These are phyloP conservation scores for Rhynchospora breviuscula DNA, from an alignment of 176 grass and related monocot species.

Conservation along the genomic window DNA sequence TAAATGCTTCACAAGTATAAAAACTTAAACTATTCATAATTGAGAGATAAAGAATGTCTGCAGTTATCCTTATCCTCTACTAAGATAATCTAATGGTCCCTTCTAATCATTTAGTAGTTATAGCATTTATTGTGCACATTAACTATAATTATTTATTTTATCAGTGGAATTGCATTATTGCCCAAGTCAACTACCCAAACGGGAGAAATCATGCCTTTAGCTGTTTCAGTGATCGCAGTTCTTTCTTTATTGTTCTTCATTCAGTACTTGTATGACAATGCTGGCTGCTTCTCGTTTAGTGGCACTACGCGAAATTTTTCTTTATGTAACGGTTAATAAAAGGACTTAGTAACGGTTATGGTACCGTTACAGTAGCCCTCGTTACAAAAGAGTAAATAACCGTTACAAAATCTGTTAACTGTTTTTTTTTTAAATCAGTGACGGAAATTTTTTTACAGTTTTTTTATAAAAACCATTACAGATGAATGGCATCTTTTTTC, in stretches of 20 bases:
- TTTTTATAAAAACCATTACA: no score
- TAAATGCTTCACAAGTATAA: not conserved
- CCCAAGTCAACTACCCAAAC: not conserved
- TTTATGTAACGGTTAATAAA: no score
- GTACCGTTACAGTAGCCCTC: no score
- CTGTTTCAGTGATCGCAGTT: not conserved
- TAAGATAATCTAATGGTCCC: not conserved
- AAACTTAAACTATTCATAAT: not conserved
- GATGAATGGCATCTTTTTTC: no score
- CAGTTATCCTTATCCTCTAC: not conserved
- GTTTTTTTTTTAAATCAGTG: no score
- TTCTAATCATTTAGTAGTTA: not conserved
- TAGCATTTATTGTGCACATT: not conserved
- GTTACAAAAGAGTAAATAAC: no score
- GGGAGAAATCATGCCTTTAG: not conserved
- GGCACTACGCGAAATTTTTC: no score
- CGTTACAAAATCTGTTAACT: no score
- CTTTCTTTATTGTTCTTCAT: not conserved
- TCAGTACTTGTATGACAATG: not conserved
- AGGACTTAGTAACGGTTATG: no score
- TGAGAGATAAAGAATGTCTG: not conserved
- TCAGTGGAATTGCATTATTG: not conserved
- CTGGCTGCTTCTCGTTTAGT: not conserved
- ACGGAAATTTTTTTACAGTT: no score
- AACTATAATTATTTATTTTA: not conserved